Evolutionary conservation across 2,329 filamentous ascomycete genomes (phyloP), one percentile per base, ranked within the genome.

Genomic region (Calonectria ilicicola): DNA sequence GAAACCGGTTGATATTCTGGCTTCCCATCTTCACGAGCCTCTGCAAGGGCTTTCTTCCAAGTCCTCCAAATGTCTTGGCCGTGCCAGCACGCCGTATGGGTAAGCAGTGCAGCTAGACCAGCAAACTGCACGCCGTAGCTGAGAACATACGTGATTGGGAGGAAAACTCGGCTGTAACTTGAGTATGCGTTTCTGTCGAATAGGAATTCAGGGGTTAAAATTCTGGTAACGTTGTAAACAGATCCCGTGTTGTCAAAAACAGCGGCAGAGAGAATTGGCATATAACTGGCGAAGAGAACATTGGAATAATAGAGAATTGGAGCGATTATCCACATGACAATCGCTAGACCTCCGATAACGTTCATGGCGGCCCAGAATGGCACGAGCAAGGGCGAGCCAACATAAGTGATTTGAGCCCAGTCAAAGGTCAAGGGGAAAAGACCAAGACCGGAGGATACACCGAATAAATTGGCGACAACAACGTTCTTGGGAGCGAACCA

Each of bases 71-170:
- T 96, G 80, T 97, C 95, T 76, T 89, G 91, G 17, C 95, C 95
- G 79, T 97, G 94, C 94, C 95, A 97, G 80, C 95, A 94, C 26
- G 90, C 86, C 0, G 95, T 97, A 81, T 97, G 95, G 1, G 94
- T 95, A 21, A 98, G 85, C 15, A 97, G 86, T 1, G 94, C 93
- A 27, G 94, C 93, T 23, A 98, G 86, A 1, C 93, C 94, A 15
- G 95, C 95, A 81, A 98, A 97, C 79, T 97, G 95, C 27, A 97
- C 89, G 3, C 93, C 95, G 77, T 97, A 98, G 80, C 94, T 96
- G 47, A 97, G 87, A 23, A 96, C 94, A 80, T 97, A 98, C 0
- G 95, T 97, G 72, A 97, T 95, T 1, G 95, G 94, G 10, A 97
- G 85, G 76, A 96, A 98, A 1, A 97, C 94, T 21, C 93, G 91